These are phyloP conservation scores for Gonium pectorale DNA, from an alignment of 139 green algal genomes.

Conservation along the genomic window DNA sequence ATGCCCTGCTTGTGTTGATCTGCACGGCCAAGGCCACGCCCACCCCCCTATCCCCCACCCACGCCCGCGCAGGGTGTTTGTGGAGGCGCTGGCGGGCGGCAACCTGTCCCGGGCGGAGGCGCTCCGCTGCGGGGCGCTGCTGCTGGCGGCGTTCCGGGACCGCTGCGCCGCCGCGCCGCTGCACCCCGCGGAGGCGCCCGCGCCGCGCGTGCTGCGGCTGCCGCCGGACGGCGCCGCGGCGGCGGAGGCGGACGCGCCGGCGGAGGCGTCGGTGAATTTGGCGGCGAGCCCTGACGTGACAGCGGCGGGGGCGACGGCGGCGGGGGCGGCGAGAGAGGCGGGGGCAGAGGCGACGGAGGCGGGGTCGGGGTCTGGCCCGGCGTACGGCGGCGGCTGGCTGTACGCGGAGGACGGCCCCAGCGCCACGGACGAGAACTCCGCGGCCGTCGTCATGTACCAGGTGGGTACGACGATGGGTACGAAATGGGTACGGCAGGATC, in stretches of 20 bases:
- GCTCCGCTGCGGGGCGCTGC: conserved; percentile 12
- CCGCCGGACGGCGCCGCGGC: neutral
- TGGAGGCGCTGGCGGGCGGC: conserved; percentile 62
- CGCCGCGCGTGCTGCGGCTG: conserved; percentile 66
- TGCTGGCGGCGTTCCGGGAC: conserved; percentile 18
- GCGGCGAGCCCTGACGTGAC: too few species aligned
- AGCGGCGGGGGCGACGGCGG: neutral
- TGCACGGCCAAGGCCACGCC: neutral
- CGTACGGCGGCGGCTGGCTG: conserved; percentile 10
- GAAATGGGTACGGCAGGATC: neutral
- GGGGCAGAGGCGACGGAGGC: neutral
- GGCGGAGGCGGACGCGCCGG: neutral
- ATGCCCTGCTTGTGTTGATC: neutral
- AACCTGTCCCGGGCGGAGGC: conserved; percentile 65
- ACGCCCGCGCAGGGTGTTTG: conserved; percentile 40
- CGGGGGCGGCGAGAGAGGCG: neutral
- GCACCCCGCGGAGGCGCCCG: conserved; percentile 58
- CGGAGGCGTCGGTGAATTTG: too few species aligned
- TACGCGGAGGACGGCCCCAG: conserved; percentile 68
- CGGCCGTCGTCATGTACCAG: conserved; percentile 80
- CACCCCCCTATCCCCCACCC: neutral
- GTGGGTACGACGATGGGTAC: conserved; percentile 40
- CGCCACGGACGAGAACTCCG: conserved; percentile 83
- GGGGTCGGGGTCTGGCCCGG: neutral
- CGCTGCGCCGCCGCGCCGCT: conserved; percentile 8